These are phyloP conservation scores for Termitomyces sp. DNA, from an alignment of 768 basidiomycete species.

Conservation along the genomic window DNA sequence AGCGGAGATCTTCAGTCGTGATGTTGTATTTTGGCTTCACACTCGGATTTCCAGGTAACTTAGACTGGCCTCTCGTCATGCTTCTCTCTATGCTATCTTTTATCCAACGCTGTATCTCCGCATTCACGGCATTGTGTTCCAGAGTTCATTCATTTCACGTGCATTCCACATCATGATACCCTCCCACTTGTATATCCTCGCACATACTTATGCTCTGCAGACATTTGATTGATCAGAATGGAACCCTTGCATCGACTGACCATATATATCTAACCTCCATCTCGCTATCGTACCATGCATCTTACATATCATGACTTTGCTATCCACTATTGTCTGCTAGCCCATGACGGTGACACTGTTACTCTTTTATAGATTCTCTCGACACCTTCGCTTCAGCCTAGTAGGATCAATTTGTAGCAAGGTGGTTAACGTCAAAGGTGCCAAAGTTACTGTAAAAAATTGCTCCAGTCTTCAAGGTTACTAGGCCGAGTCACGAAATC, in stretches of 20 bases:
- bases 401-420: no score
- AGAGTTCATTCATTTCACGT: not conserved
- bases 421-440: no score
- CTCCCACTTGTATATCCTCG: not conserved
- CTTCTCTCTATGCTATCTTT: not conserved
- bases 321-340: not conserved
- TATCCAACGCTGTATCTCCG: not conserved
- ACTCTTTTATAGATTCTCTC: no score
- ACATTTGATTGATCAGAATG: not conserved
- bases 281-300: not conserved
- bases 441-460: no score
- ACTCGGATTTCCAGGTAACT: not conserved
- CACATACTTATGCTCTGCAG: not conserved
- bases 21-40: not conserved
- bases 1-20: conserved; percentile 5
- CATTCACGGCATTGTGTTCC: not conserved
- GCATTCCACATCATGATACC: not conserved
- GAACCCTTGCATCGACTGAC: not conserved
- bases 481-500: no score
- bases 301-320: not conserved
- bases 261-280: not conserved
- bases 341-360: not conserved
- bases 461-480: no score
- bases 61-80: not conserved
- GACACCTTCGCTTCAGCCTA: no score